phyloP scores from a whole-genome alignment of 2,329 filamentous ascomycete genomes.

The Venturia oleaginea region DNA sequence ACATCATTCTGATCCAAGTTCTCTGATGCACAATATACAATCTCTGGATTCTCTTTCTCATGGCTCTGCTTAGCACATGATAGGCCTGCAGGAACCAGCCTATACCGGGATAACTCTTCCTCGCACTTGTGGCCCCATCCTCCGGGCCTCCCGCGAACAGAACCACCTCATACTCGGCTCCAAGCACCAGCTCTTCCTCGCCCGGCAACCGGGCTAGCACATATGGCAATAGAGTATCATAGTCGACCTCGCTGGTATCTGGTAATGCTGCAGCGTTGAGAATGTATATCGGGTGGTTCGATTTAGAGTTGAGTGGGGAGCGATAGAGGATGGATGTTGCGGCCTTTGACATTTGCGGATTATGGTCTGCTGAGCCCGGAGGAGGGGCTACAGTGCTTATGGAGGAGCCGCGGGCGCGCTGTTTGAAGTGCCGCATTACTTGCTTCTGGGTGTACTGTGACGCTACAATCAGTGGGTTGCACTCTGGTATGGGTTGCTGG shows the following conservation, averaged over 20 bases:
- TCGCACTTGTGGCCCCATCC: constrained; percentile 33
- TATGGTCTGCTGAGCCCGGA: constrained; percentile 38
- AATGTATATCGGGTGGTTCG: constrained; percentile 43
- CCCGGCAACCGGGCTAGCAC: constrained; percentile 45
- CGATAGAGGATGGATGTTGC: constrained; percentile 47
- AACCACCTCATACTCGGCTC: constrained; percentile 47
- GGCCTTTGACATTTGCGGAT: constrained; percentile 36
- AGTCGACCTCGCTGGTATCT: constrained; percentile 44
- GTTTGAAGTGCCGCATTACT: constrained; percentile 14
- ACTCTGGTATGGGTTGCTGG: background rate
- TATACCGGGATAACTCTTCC: constrained; percentile 42
- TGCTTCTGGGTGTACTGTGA: background rate
- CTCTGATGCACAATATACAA: constrained; percentile 50
- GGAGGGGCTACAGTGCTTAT: constrained; percentile 39
- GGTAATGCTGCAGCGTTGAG: constrained; percentile 49
- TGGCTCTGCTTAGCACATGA: constrained; percentile 44
- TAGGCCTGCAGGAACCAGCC: constrained; percentile 51
- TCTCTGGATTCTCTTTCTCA: constrained; percentile 46
- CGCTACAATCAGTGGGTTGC: background rate
- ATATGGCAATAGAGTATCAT: constrained; percentile 46
- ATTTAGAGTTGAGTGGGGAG: constrained; percentile 41
- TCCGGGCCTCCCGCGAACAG: constrained; percentile 48
- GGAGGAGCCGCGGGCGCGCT: constrained; percentile 30
- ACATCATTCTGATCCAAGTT: constrained; percentile 46
- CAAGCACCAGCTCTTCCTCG: constrained; percentile 45